Base-by-base conservation (phyloP, 106 monocot species). In the Apostasia shenzhenica region DNA sequence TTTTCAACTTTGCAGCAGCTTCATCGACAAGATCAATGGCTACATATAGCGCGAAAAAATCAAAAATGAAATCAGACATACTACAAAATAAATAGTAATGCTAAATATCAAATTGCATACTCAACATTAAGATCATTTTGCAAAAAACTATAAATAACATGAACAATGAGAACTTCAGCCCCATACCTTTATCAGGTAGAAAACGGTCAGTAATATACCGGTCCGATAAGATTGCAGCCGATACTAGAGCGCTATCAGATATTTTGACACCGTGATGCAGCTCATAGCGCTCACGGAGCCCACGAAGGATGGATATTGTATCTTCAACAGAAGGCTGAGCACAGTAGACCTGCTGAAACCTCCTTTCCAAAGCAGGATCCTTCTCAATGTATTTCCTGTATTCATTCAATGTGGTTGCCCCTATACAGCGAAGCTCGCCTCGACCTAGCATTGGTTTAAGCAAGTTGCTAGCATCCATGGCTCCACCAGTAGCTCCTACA, bases 21-120 rank as follows among this genome's bases (percentile, higher is more conserved):
- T 90, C 93, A 75, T 94, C 93, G 61, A 94, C 82, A 62, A 94
- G 83, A 84, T 94, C 93, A 81, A 94, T 94, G 47, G 93, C 93
- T 94, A 67, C 69, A 84, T 54, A 5, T 4, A 66, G 59, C 42
- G 77, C 2, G 7, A 14, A 68, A 11, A 7, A 54, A 7, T 54
- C 11, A 7, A 54, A 13, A 55, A 1, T 41, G 5, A 52, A 68
- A 6, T 68, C 40, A 68, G 41, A 41, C 42, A 3, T 41, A 53
- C 53, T 67, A 13, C 67, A 67, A 51, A 10, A 54, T 13, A 40
- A n/a, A n/a, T 2, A 7, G 53, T 54, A 11, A 54, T 54, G 5
- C 5, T 38, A 39, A 26, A 0, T 59, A 42, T 42, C 13, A 43
- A 10, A 13, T 61, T 12, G 12, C 4, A 59, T 39, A 59, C 6